phyloP scores from a whole-genome alignment of 2,329 filamentous ascomycete genomes.

The Claviceps fusiformis region DNA sequence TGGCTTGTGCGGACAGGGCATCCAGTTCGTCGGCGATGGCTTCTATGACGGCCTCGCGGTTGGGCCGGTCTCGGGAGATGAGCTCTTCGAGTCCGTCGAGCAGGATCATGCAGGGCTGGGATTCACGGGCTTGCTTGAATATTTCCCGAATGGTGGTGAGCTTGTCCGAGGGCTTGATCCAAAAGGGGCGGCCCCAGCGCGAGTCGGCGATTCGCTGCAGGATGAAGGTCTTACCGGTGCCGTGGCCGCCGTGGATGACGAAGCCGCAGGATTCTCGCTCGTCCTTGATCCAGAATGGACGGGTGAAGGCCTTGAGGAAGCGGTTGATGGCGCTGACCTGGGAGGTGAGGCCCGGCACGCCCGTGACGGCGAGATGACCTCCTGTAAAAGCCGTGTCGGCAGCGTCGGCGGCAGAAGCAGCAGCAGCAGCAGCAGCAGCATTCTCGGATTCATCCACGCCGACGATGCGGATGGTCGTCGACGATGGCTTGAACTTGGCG shows the following conservation, averaged over 20 bases:
- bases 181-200: constrained; percentile 57
- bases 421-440: constrained; percentile 1
- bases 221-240: constrained; percentile 73
- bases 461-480: constrained; percentile 25
- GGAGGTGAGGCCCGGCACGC: constrained; percentile 53
- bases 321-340: constrained; percentile 54
- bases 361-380: constrained; percentile 31
- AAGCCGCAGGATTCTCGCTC: constrained; percentile 40
- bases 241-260: constrained; percentile 66
- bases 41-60: constrained; percentile 35
- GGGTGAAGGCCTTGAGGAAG: constrained; percentile 45
- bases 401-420: background rate
- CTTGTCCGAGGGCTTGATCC: constrained; percentile 43
- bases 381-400: constrained; percentile 7
- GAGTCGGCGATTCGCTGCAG: constrained; percentile 53
- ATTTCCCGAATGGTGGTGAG: constrained; percentile 46
- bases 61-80: constrained; percentile 44
- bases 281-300: constrained; percentile 16
- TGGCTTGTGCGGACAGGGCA: constrained; percentile 29
- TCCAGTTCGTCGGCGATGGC: constrained; percentile 42
- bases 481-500: constrained; percentile 28
- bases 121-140: constrained; percentile 54
- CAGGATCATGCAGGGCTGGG: constrained; percentile 63
- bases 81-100: constrained; percentile 67
- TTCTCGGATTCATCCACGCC: constrained; percentile 15